Evolutionary conservation across 2,329 filamentous ascomycete genomes (phyloP).

Genomic region (Epichloe baconii): DNA sequence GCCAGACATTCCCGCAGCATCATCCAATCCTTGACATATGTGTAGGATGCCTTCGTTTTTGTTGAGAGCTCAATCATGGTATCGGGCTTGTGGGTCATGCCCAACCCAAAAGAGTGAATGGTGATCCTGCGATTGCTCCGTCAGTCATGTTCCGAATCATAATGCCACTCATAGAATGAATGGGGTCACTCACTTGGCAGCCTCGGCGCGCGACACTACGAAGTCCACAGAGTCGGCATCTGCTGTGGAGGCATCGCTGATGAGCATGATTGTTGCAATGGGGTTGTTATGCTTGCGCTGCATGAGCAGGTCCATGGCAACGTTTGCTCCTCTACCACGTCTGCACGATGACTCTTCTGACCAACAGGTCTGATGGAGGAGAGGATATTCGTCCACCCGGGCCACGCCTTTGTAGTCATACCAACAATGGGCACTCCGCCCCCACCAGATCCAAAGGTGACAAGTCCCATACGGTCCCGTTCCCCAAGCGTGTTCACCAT

Average conservation of each 20-base stretch:
- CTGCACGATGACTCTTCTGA: conserved; percentile 90
- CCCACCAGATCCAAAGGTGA: conserved; percentile 90
- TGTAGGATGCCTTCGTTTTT: conserved; percentile 90
- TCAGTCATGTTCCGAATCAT: neutral
- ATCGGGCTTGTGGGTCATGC: conserved; percentile 94
- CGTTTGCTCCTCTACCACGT: conserved; percentile 94
- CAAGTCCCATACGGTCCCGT: conserved; percentile 88
- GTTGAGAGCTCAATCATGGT: conserved; percentile 97
- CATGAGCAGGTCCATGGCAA: conserved; percentile 98
- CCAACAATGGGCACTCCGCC: conserved; percentile 93
- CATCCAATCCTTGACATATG: conserved; percentile 99
- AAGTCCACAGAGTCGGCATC: conserved; percentile 95
- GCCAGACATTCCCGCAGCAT: conserved; percentile 95
- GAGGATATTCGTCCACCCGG: conserved; percentile 77
- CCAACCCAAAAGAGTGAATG: conserved; percentile 92
- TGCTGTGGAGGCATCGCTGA: conserved; percentile 91
- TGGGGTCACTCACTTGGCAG: conserved; percentile 60
- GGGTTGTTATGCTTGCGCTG: conserved; percentile 93
- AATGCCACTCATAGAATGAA: too few relatives aligned
- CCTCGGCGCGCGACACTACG: conserved; percentile 89
- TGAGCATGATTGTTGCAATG: conserved; percentile 86
- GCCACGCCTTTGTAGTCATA: conserved; percentile 94
- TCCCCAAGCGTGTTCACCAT: conserved; percentile 83
- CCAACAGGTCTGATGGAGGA: conserved; percentile 83
- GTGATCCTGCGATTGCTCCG: conserved; percentile 52